Base-by-base conservation (phyloP, 2,329 filamentous ascomycete genomes). In the Falciphora oryzae region DNA sequence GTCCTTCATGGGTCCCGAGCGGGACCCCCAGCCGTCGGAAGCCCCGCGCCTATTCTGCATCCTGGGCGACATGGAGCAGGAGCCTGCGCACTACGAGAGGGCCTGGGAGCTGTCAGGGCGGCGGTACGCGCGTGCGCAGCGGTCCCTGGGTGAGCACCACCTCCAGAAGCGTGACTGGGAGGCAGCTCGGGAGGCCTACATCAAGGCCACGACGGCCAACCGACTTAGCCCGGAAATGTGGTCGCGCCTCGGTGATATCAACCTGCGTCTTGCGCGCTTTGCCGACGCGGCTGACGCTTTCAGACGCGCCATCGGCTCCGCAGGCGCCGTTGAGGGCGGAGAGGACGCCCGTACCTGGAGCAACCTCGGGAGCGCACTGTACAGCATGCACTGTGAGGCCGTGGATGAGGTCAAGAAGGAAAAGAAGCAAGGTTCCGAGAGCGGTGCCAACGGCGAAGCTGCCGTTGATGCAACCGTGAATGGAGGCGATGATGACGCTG, bases 301-400 rank as follows among this genome's bases (percentile, higher is more conserved):
- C 75, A 87, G 88, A 11, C 85, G 93, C 28, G 89, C 90, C 11
- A 93, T 99, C 14, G 88, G 91, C 69, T 77, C 79, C 8, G 79
- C 82, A 0, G 81, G 79, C 38, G 81, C 82, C 38, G 75, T 75
- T 1, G 83, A 91, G 14, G 95, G 97, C 61, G 93, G 96, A 31
- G 88, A 89, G 63, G 93, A 97, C 72, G 94, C 93, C 0, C 88
- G 96, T 72, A 92, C 92, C 0, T 99, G 95, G 92, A 96, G 91
- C 71, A 99, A 99, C 73, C 83, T 99, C 28, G 95, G 93, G 0
- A 93, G 90, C 2, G 89, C 94, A 0, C 83, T 98, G 1, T 85
- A 91, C 68, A 89, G 87, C 66, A 79, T 90, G 67, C 93, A 85
- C 75, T 82, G 79, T 58, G 83, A 86, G 70, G 75, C 80, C 0